Conservation (phyloP, 805 yeast genomes). For the Saccharomycopsis sp. region DNA sequence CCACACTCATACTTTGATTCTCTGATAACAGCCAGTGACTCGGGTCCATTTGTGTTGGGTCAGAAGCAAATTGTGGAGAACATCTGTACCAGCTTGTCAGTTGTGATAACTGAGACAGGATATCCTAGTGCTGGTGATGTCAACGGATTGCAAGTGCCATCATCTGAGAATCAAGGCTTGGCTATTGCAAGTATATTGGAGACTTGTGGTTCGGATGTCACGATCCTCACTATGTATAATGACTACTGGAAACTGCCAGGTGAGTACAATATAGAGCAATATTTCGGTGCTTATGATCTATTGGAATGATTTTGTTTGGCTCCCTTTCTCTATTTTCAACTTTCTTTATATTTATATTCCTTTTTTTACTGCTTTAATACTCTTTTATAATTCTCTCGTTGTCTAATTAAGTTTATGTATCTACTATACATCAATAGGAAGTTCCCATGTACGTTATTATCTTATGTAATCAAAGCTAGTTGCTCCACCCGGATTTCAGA, state of each 20-base stretch:
- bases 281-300: constrained; percentile 58
- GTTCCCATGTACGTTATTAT: background rate
- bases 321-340: background rate
- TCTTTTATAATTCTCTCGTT: background rate
- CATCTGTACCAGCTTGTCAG: constrained; percentile 49
- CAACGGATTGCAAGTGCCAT: constrained; percentile 72
- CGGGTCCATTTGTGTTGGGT: constrained; percentile 65
- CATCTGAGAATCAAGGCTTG: constrained; percentile 56
- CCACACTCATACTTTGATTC: constrained; percentile 81
- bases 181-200: constrained; percentile 63
- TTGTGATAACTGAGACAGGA: constrained; percentile 79
- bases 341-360: constrained; percentile 2
- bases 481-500: too few species aligned
- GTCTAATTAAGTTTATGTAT: background rate
- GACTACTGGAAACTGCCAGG: constrained; percentile 90
- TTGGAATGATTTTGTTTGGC: constrained; percentile 19
- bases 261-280: constrained; percentile 76
- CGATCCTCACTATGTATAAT: constrained; percentile 72
- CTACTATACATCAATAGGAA: background rate
- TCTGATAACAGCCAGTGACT: constrained; percentile 49
- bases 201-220: constrained; percentile 50
- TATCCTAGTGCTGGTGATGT: constrained; percentile 71
- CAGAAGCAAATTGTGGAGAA: constrained; percentile 51
- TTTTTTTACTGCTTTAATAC: background rate
- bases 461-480: too few species aligned